Conservation (phyloP, 1,139 yeast genomes). For the Blastobotrys malaysiensis region DNA sequence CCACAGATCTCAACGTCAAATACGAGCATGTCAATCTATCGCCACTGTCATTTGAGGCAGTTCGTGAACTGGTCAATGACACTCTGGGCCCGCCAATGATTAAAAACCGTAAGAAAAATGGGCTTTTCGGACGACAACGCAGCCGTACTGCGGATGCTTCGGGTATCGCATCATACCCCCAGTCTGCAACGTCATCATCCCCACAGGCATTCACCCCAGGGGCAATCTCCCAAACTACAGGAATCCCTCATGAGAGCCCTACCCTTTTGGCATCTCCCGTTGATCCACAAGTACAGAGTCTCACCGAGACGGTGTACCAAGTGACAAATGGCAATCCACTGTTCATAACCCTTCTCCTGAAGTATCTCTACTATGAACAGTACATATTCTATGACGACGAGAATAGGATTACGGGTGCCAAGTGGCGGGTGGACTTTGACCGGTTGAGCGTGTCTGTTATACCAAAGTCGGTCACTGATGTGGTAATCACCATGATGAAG, state of each 20-base stretch:
- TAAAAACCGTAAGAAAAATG: constrained; percentile 1
- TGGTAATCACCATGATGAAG: constrained; percentile 24
- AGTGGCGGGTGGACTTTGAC: constrained; percentile 29
- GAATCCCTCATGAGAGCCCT: constrained; percentile 4
- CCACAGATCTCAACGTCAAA: constrained; percentile 26
- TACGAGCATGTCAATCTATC: constrained; percentile 25
- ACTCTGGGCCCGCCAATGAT: constrained; percentile 19
- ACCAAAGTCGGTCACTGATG: constrained; percentile 25
- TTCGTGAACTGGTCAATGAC: constrained; percentile 24
- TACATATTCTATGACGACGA: constrained; percentile 23
- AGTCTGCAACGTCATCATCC: neutral
- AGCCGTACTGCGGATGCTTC: constrained; percentile 9
- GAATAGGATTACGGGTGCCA: constrained; percentile 21
- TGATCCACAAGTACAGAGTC: constrained; percentile 27
- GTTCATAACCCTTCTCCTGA: constrained; percentile 22
- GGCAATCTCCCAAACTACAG: constrained; percentile 10
- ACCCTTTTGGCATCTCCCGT: constrained; percentile 7
- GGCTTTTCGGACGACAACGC: constrained; percentile 9
- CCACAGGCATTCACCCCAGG: neutral
- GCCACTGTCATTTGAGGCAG: constrained; percentile 25
- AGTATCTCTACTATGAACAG: constrained; percentile 23
- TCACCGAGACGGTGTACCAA: constrained; percentile 25
- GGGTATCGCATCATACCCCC: neutral
- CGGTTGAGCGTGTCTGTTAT: constrained; percentile 18
- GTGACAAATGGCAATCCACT: constrained; percentile 32